These are phyloP conservation scores for Citrullus mucosospermus DNA, from an alignment of 306 rosid genomes.

Conservation along the genomic window DNA sequence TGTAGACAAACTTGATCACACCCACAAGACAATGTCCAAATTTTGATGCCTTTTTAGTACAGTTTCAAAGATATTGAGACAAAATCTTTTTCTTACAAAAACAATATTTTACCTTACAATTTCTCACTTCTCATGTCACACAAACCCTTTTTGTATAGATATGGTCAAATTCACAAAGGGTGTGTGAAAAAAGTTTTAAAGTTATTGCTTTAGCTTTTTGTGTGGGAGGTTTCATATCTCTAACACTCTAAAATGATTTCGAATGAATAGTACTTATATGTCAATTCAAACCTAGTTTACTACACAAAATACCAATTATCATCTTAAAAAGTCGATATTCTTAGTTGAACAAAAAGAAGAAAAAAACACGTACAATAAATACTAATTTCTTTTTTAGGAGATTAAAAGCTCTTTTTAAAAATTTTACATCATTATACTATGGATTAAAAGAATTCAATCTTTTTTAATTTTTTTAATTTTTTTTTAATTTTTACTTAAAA, in stretches of 20 bases:
- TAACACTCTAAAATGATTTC: neutral
- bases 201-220: neutral
- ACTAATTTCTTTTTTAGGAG: too few species aligned
- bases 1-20: neutral
- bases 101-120: neutral
- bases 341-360: too few species aligned
- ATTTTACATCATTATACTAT: too few species aligned
- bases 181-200: neutral
- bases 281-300: too few species aligned
- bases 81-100: neutral
- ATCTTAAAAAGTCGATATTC: too few species aligned
- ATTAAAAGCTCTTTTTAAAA: neutral
- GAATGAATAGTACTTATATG: neutral
- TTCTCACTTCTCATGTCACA: neutral
- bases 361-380: too few species aligned
- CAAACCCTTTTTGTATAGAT: neutral
- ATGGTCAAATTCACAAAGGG: neutral
- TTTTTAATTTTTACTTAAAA: too few species aligned
- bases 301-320: too few species aligned
- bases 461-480: too few species aligned
- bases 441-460: too few species aligned
- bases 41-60: neutral
- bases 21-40: neutral
- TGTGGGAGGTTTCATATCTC: neutral
- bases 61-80: slow-evolving; percentile 1